phyloP scores from a whole-genome alignment of 345 rosid genomes.

The Combretum micranthum region DNA sequence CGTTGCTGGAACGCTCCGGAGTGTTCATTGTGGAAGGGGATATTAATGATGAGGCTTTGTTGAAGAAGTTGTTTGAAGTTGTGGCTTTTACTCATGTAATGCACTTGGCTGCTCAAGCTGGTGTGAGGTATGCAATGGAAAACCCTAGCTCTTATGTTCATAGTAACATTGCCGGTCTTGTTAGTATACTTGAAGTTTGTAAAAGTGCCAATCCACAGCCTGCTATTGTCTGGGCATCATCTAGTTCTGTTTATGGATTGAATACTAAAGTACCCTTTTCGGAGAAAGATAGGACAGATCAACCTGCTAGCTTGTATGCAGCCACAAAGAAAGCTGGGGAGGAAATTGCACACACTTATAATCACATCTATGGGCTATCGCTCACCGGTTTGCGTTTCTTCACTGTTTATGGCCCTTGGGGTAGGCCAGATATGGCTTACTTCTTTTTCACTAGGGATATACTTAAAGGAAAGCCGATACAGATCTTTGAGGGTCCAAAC shows the following conservation, averaged over 20 bases:
- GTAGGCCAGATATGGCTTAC: slow-evolving; percentile 54
- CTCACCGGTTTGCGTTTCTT: slow-evolving; percentile 45
- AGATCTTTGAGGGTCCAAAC: slow-evolving; percentile 34
- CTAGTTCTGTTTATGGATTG: slow-evolving; percentile 43
- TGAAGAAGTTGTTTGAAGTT: slow-evolving; percentile 66
- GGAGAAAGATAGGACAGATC: slow-evolving; percentile 73
- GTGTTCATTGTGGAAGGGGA: slow-evolving; percentile 86
- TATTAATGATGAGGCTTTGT: slow-evolving; percentile 62
- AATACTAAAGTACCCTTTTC: slow-evolving; percentile 44
- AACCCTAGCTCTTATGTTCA: slow-evolving; percentile 44
- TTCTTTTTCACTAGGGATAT: slow-evolving; percentile 45
- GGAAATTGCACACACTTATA: slow-evolving; percentile 48
- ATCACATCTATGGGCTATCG: slow-evolving; percentile 45
- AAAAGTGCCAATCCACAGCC: slow-evolving; percentile 41
- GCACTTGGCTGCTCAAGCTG: slow-evolving; percentile 59
- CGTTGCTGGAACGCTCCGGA: slow-evolving; percentile 67
- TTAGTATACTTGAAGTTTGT: slow-evolving; percentile 35
- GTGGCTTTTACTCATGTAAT: slow-evolving; percentile 81
- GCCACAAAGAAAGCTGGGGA: slow-evolving; percentile 53
- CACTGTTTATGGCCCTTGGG: slow-evolving; percentile 53
- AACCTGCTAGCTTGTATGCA: slow-evolving; percentile 69
- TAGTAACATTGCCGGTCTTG: slow-evolving; percentile 45
- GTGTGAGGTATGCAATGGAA: slow-evolving; percentile 50
- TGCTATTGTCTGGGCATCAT: slow-evolving; percentile 45
- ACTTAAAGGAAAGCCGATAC: slow-evolving; percentile 33